Evolutionary conservation across 2,329 filamentous ascomycete species (phyloP), one percentile per base, ranked within the genome.

Genomic region (Cordyceps pruinosa): DNA sequence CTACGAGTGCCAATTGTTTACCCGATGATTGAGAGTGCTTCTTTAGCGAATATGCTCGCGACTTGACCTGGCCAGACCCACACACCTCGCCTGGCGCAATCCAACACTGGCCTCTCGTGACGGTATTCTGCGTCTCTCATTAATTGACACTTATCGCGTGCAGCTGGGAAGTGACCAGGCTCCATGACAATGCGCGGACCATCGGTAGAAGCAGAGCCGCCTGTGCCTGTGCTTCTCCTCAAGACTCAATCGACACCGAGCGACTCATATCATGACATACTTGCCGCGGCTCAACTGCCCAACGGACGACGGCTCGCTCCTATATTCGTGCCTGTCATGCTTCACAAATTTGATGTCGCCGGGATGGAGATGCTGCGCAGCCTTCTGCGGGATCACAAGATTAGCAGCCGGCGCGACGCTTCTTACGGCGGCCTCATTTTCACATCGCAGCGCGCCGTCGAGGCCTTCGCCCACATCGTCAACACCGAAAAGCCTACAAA

Each of bases 391-490:
- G 62, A 66, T 1, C 71, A 68, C 25, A 61, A 66, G 17, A 77
- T 86, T 59, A 73, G 74, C 46, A 60, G 59, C n/a, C 52, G 51
- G 0, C 41, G 65, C 1, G 71, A 67, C 2, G 69, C 70, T 41
- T 64, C 72, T 15, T 93, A 89, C 66, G 88, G 88, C 5, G 89
- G 88, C n/a, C 73, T 93, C 58, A 85, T 94, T 50, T 93, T 94
- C 67, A 94, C 89, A 2, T 92, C 88, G 8, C 90, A 94, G 69
- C 81, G 89, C 49, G 88, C 90, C 1, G 89, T 94, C 2, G 90
- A 94, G 68, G 88, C 87, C 0, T 90, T 94, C 65, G 74, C 82
- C 4, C 75, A 79, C 46, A 72, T 90, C 9, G 78, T 90, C 1
- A 72, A 79, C 15, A 79, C 83, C 32, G 74, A 81, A 34, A 17